phyloP scores from a whole-genome alignment of 176 grass and related monocot species.

The Juncus inflexus region DNA sequence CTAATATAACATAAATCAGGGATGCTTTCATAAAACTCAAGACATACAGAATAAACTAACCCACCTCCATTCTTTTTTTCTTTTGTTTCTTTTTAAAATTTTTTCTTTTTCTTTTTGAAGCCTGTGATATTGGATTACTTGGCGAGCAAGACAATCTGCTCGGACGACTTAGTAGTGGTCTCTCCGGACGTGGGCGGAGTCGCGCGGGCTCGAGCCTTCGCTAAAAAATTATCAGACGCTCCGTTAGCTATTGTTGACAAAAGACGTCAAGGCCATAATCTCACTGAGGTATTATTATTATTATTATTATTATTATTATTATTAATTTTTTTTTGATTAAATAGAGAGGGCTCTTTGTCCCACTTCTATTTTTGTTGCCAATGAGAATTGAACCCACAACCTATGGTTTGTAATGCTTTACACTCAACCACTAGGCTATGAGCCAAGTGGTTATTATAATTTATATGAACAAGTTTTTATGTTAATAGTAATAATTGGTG shows the following conservation, averaged over 20 bases:
- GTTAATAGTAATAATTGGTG: too few species aligned
- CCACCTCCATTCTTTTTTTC: too few species aligned
- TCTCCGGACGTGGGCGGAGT: conserved; percentile 82
- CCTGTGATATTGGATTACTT: conserved; percentile 88
- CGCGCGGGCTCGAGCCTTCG: conserved; percentile 62
- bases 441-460: not conserved
- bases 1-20: too few species aligned
- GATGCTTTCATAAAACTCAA: not conserved
- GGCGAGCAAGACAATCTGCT: conserved; percentile 81
- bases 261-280: conserved; percentile 55
- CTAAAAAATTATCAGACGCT: conserved; percentile 77
- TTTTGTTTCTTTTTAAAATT: too few species aligned
- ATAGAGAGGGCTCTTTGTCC: too few species aligned
- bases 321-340: too few species aligned
- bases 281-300: conserved; percentile 39
- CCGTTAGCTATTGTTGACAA: conserved; percentile 74
- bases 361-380: too few species aligned
- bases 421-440: too few species aligned
- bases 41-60: too few species aligned
- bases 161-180: conserved; percentile 64
- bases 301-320: too few species aligned
- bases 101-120: conserved; percentile 22
- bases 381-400: too few species aligned
- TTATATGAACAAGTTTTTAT: not conserved
- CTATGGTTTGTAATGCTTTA: too few species aligned